Conservation (phyloP, 1,139 yeast species). For the Eremothecium sinecaudum region DNA sequence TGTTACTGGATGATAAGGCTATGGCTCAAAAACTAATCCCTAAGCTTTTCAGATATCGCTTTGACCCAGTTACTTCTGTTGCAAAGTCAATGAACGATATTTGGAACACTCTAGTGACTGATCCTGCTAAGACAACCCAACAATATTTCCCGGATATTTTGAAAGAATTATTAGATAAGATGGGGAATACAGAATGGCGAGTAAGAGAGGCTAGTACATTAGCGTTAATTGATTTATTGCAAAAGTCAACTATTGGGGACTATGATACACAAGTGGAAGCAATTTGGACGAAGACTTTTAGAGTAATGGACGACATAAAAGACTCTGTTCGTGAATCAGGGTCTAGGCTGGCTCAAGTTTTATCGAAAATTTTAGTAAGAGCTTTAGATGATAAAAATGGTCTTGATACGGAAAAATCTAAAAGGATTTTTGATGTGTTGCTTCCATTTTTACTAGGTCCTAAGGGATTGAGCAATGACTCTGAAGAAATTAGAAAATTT, state of each 20-base stretch:
- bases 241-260: slow-evolving; percentile 44
- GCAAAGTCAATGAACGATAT: slow-evolving; percentile 79
- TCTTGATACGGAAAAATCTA: slow-evolving; percentile 37
- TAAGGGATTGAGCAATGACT: slow-evolving; percentile 73
- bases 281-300: slow-evolving; percentile 81
- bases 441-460: slow-evolving; percentile 75
- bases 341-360: slow-evolving; percentile 50
- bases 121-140: slow-evolving; percentile 48
- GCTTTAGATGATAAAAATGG: slow-evolving; percentile 23
- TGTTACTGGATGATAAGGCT: slow-evolving; percentile 45
- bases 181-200: slow-evolving; percentile 88
- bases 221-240: slow-evolving; percentile 65
- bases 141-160: slow-evolving; percentile 51
- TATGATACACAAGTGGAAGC: slow-evolving; percentile 51
- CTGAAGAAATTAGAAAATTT: slow-evolving; percentile 73
- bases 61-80: slow-evolving; percentile 73
- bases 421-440: slow-evolving; percentile 47
- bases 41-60: slow-evolving; percentile 71
- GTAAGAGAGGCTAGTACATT: slow-evolving; percentile 81
- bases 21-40: slow-evolving; percentile 63
- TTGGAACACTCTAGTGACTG: slow-evolving; percentile 67
- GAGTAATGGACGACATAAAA: slow-evolving; percentile 88
- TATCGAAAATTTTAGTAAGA: slow-evolving; percentile 56
- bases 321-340: slow-evolving; percentile 89
- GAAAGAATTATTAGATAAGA: slow-evolving; percentile 54